Conservation (phyloP, 106 monocot species). For the Dioscorea dumetorum region DNA sequence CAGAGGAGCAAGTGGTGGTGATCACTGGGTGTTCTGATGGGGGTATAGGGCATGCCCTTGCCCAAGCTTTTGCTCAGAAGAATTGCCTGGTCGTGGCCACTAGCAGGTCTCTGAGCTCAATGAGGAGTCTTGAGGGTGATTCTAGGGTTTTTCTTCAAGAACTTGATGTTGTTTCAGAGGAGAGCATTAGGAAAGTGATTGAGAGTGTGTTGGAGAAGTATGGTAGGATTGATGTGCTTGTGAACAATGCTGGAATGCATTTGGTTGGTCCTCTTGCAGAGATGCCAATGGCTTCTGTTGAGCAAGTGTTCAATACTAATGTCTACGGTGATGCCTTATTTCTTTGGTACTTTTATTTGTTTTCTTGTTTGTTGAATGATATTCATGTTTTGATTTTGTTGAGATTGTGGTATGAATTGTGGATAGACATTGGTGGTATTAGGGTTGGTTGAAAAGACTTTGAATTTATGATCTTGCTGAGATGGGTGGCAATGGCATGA, state of each 20-base stretch:
- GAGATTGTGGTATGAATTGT: neutral
- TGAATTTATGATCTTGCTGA: too few species aligned
- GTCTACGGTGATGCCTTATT: constrained; percentile 45
- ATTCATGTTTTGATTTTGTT: neutral
- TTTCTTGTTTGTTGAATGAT: neutral
- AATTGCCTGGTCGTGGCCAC: constrained; percentile 73
- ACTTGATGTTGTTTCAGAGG: constrained; percentile 68
- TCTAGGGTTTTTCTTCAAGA: constrained; percentile 46
- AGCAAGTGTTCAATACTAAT: constrained; percentile 63
- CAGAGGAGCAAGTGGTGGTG: constrained; percentile 49
- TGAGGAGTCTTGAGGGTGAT: constrained; percentile 53
- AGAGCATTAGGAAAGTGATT: constrained; percentile 39
- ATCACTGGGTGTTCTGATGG: constrained; percentile 91
- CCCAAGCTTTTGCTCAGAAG: constrained; percentile 54
- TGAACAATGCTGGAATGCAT: constrained; percentile 89
- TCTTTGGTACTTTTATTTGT: neutral
- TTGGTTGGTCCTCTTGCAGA: constrained; percentile 82
- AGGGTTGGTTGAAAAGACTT: too few species aligned
- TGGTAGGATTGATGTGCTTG: constrained; percentile 79
- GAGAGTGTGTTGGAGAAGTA: constrained; percentile 35
- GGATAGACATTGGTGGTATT: too few species aligned
- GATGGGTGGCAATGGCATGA: too few species aligned
- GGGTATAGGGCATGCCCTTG: constrained; percentile 81
- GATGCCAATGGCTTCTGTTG: constrained; percentile 51
- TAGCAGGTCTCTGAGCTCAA: constrained; percentile 52